These are phyloP conservation scores for Hortaea werneckii DNA, from an alignment of 2,329 filamentous ascomycete species.

Conservation along the genomic window DNA sequence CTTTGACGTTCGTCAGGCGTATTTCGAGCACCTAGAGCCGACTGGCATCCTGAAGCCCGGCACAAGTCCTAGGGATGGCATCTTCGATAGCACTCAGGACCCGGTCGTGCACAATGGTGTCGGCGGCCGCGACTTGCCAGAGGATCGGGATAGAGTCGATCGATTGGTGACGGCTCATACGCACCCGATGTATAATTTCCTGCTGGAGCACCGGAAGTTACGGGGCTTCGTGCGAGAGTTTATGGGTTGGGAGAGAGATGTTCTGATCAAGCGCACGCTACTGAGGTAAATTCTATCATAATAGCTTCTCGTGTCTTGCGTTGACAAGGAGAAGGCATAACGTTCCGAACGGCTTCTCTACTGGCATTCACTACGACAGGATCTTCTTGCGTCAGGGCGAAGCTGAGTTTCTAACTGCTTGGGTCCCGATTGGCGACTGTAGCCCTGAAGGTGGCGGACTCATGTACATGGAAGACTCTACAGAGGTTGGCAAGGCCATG, in stretches of 20 bases:
- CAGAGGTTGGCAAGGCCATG: slow-evolving; percentile 26
- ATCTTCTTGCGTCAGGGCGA: slow-evolving; percentile 32
- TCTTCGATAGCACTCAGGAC: slow-evolving; percentile 30
- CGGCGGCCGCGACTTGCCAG: slow-evolving; percentile 20
- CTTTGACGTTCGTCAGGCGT: slow-evolving; percentile 29
- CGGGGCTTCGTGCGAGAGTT: slow-evolving; percentile 27
- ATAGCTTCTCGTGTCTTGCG: not conserved
- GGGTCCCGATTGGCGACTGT: slow-evolving; percentile 31
- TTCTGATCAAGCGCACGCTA: slow-evolving; percentile 27
- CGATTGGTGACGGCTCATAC: slow-evolving; percentile 26
- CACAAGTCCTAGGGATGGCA: slow-evolving; percentile 30
- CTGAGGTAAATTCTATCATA: slow-evolving; percentile 11
- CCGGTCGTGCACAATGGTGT: slow-evolving; percentile 20
- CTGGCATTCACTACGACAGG: slow-evolving; percentile 34
- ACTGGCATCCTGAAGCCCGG: slow-evolving; percentile 31
- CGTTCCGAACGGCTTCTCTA: slow-evolving; percentile 27
- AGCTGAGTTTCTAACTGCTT: slow-evolving; percentile 24
- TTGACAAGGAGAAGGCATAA: slow-evolving; percentile 22
- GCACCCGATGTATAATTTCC: slow-evolving; percentile 23
- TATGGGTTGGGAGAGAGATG: slow-evolving; percentile 29
- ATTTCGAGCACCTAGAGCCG: slow-evolving; percentile 30
- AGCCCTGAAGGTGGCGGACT: slow-evolving; percentile 29
- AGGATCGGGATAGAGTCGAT: slow-evolving; percentile 16
- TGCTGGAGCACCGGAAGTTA: slow-evolving; percentile 28
- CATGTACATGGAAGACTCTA: slow-evolving; percentile 33